Base-by-base conservation (phyloP, 257 asterid species). In the Solanum medicagineum region DNA sequence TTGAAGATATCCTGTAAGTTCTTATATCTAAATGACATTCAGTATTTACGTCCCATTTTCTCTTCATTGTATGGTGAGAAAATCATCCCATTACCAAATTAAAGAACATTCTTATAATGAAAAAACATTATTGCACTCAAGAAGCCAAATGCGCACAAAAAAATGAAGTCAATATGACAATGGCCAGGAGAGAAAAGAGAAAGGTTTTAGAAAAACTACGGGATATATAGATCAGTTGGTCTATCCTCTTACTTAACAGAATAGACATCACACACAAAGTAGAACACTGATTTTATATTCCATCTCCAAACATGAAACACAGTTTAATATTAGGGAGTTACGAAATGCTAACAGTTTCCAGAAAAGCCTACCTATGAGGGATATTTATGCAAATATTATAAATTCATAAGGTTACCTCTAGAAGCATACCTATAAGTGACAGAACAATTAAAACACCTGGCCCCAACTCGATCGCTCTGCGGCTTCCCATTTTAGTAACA, bases 401-500 rank as follows among this genome's bases (percentile, higher is more conserved):
- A 79, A 79, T 53, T 79, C 40, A 22, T 26, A 36, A 51, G 59
- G 42, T 7, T 3, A 62, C 6, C 63, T 44, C 29, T 62, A 59
- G 74, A 49, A 87, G 80, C 4, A 45, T 90, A 97, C 98, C 99
- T 77, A 97, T 85, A 26, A 94, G 94, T 42, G 99, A 97, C 60
- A 97, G 92, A 84, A 87, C 87, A 66, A 97, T 92, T 90, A 97
- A 86, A 84, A 93, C 85, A 81, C 93, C 88, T 24, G 98, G 98
- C 71, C 99, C 99, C 90, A 95, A 86, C 86, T 93, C 96, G 40
- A 97, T 93, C 53, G 97, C 98, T 91, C 94, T 88, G 12, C 99
- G 98, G 86, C 99, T 97, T 85, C 99, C 99, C 98, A 97, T 92
- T 92, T 97, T 97, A 15, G 98, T 97, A n/a, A 97, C 98, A 54